Base-by-base conservation (phyloP, 2,329 filamentous ascomycete genomes). In the Colletotrichum sp. region DNA sequence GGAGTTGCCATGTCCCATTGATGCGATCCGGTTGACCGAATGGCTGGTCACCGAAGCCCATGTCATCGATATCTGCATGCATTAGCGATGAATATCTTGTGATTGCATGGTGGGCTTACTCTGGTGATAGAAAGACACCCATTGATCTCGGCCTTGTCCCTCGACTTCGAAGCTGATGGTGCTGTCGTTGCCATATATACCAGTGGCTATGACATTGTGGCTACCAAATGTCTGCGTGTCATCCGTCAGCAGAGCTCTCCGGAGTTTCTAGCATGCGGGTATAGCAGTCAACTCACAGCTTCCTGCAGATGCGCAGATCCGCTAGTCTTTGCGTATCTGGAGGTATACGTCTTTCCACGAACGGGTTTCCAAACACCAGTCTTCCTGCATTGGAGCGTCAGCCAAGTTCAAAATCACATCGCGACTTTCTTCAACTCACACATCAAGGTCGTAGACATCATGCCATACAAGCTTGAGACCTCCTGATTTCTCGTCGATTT, bases 11-110 rank as follows among this genome's bases (percentile, higher is more conserved):
- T 0, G 85, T 82, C 0, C 91, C 91, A 6, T 89, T 89, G 68
- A 93, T 92, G 7, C 91, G 87, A 79, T 93, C 91, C 0, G 91
- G 91, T 0, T 84, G 82, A 6, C 91, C 91, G 55, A 87, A 88
- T 2, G 91, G 87, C 74, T 88, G 86, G 65, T 88, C 87, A 1
- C 90, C 90, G 68, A 90, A 92, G 4, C 90, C 90, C 89, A 91
- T 90, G 71, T 92, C 90, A 64, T 92, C 90, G 3, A 85, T 91
- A 80, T 92, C 61, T 65, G 14, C 28, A 63, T 65, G 8, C 13
- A 28, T 65, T 26, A 43, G 60, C 4, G 0, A 43, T 10, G 5
- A 43, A 0, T n/a, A 2, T 43, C 39, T 5, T 43, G 18, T 43
- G 9, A 1, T n/a, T 9, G 0, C 36, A 39, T 39, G 2, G 16